phyloP scores from a whole-genome alignment of 306 rosid genomes.

The Sicyos edulis region DNA sequence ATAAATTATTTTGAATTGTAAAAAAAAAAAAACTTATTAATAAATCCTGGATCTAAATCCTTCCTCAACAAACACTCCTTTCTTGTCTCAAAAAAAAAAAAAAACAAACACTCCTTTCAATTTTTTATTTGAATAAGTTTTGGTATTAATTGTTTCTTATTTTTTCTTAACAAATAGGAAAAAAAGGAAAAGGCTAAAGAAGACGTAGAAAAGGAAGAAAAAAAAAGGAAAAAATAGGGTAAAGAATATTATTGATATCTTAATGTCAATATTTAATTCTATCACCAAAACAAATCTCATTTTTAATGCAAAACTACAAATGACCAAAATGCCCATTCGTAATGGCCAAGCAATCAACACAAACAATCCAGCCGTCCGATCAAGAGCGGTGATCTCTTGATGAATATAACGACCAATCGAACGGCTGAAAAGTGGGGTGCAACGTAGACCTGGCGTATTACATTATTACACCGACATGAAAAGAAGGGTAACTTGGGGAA shows the following conservation, averaged over 20 bases:
- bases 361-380: not conserved
- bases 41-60: too few relatives aligned
- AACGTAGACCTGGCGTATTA: not conserved
- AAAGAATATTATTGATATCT: not conserved
- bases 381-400: not conserved
- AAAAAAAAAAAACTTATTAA: too few relatives aligned
- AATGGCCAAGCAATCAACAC: not conserved
- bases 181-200: not conserved
- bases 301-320: not conserved
- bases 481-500: constrained; percentile 7
- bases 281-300: not conserved
- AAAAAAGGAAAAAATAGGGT: not conserved
- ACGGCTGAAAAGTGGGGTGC: not conserved
- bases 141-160: not conserved
- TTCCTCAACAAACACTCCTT: too few relatives aligned
- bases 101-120: too few relatives aligned
- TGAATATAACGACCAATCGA: not conserved
- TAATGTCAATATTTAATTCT: not conserved
- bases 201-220: not conserved
- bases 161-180: not conserved
- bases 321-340: constrained; percentile 5
- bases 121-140: not conserved
- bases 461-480: not conserved
- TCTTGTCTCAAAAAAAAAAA: too few relatives aligned
- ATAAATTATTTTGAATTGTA: too few relatives aligned